Evolutionary conservation across 257 asterid genomes (phyloP), one percentile per base, ranked within the genome.

Genomic region (Primulina eburnea): DNA sequence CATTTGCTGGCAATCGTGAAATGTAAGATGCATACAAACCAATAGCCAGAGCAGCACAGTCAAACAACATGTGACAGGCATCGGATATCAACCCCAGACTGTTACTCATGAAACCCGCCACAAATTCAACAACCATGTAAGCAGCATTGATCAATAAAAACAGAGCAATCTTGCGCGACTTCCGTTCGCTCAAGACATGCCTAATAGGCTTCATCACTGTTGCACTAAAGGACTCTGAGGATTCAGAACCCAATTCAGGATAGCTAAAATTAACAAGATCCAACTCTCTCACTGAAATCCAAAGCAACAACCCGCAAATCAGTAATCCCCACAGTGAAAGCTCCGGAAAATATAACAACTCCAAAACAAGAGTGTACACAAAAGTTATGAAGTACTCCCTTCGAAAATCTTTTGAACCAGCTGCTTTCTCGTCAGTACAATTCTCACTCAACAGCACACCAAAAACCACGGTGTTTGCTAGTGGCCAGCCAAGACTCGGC

Each of bases 31-130:
- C 99, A 69, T 91, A 94, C 58, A 94, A 78, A 65, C 99, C 99
- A 77, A 94, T 91, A 0, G 93, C 99, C 8, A 94, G 76, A 72
- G 99, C 99, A 75, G 97, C 99, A 82, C 99, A 94, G 72, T 94
- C 99, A 72, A 91, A 94, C 86, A 94, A 73, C 99, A 94, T 94
- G 71, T 94, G 99, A 62, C 99, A 91, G 11, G 97, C 99, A 83
- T 94, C 99, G 0, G 99, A 91, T 80, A 94, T 91, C 87, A 94
- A 82, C 64, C 99, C 99, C 71, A 94, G 97, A 77, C 99, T 94
- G 82, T 94, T 94, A 60, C 97, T 89, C 97, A 91, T 86, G 77
- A 94, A 93, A 61, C 97, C 99, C 37, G 92, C 96, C 56, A 78
- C 87, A 73, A 93, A 90, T 71, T 90, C 99, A 56, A 93, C 94